Evolutionary conservation across 2,329 filamentous ascomycete genomes (phyloP), one percentile per base, ranked within the genome.

Genomic region (Penicillium palitans): DNA sequence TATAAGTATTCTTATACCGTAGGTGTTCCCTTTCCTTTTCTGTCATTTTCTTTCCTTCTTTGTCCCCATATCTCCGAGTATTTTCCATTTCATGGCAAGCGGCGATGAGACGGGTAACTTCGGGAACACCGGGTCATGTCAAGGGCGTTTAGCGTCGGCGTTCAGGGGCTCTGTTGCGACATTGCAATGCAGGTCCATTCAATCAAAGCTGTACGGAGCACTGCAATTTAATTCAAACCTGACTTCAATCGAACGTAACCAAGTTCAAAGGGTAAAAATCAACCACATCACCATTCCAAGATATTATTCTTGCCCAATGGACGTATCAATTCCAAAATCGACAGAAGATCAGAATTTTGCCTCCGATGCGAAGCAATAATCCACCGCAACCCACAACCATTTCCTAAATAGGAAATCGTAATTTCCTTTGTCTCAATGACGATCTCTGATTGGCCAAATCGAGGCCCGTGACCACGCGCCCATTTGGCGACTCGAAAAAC

Each of bases 1-100:
- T 92, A 46, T 91, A 77, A 75, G 10, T 95, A 45, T 86, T 86
- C 52, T 74, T 92, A 46, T 91, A 77, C 74, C 10, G 44, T 59
- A 35, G 50, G 55, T 52, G n/a, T 21, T 42, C 17, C 1, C 1
- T 25, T 35, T 33, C 24, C 21, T 47, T 41, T 17, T 13, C 4
- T 24, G 6, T 35, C 9, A n/a, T 35, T 27, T n/a, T 40, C 31
- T 17, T 41, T 35, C 5, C 24, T 17, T 37, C 46, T 41, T 21
- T 41, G 24, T 46, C 27, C 12, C 13, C 50, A 12, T 25, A 19
- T 52, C 27, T 45, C 21, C n/a, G 10, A 15, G 24, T n/a, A 31
- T 52, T 31, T 48, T 47, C 25, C 25, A 25, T 48, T 40, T n/a
- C 33, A n/a, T 27, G 31, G 13, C 19, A 47, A 19, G 37, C 25